These are phyloP conservation scores for Phytophthora pinifolia DNA, from an alignment of 352 stramenopile species.

Conservation along the genomic window DNA sequence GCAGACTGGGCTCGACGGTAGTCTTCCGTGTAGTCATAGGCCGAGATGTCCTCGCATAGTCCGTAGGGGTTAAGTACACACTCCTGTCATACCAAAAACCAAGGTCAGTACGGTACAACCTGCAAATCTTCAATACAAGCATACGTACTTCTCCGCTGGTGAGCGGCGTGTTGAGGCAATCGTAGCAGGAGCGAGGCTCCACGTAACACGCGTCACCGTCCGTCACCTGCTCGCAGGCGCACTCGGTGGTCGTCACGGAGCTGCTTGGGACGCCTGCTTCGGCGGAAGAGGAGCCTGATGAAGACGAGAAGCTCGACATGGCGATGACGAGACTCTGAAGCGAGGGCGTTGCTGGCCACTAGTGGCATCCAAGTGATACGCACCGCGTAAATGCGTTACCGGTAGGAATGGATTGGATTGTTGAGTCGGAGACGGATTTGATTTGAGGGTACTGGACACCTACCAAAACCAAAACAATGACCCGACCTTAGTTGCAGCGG, in stretches of 20 bases:
- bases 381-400: too few species aligned
- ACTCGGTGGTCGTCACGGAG: constrained; percentile 30
- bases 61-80: constrained; percentile 54
- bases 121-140: not conserved
- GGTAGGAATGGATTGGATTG: too few species aligned
- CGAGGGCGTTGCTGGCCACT: not conserved
- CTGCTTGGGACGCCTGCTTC: not conserved
- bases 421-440: too few species aligned
- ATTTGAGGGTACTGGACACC: too few species aligned
- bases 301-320: constrained; percentile 13
- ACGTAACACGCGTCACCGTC: constrained; percentile 35
- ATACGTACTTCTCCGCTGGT: constrained; percentile 34
- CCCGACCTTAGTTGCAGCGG: too few species aligned
- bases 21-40: constrained; percentile 52
- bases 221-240: constrained; percentile 43
- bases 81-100: constrained; percentile 10
- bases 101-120: too few species aligned
- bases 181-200: constrained; percentile 54
- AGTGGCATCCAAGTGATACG: too few species aligned
- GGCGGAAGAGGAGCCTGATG: constrained; percentile 8
- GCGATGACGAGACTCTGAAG: not conserved
- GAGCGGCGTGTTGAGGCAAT: constrained; percentile 55
- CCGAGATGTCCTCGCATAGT: constrained; percentile 39
- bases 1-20: constrained; percentile 42
- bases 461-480: too few species aligned